Conservation (phyloP, 108 stramenopile genomes). For the Aurantiochytrium sp. region DNA sequence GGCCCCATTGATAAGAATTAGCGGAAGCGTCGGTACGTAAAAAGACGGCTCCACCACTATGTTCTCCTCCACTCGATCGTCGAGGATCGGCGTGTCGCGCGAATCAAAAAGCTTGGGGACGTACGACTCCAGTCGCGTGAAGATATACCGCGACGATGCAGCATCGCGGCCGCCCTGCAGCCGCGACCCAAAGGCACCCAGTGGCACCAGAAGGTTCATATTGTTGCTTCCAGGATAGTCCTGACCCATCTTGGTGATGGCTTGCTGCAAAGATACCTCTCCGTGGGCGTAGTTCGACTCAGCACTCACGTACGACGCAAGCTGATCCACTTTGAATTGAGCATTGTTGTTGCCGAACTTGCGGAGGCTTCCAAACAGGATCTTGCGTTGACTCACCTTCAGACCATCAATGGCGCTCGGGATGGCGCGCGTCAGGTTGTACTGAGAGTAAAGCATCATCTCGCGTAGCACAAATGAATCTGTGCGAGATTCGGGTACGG, state of each 20-base stretch:
- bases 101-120: background rate
- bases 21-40: background rate
- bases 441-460: background rate
- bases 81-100: background rate
- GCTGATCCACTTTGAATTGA: background rate
- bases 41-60: background rate
- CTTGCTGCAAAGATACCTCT: background rate
- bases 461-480: too few relatives aligned
- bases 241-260: background rate
- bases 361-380: background rate
- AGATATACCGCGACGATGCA: background rate
- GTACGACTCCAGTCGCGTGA: background rate
- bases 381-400: background rate
- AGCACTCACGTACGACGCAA: background rate
- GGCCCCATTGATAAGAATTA: background rate
- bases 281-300: background rate
- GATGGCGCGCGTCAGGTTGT: background rate
- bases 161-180: background rate
- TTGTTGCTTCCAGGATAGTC: background rate
- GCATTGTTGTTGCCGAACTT: background rate
- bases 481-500: too few relatives aligned
- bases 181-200: background rate
- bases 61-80: background rate
- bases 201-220: background rate
- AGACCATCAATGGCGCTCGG: background rate